phyloP scores from a whole-genome alignment of 257 asterid genomes.

The Solanum dulcamara region DNA sequence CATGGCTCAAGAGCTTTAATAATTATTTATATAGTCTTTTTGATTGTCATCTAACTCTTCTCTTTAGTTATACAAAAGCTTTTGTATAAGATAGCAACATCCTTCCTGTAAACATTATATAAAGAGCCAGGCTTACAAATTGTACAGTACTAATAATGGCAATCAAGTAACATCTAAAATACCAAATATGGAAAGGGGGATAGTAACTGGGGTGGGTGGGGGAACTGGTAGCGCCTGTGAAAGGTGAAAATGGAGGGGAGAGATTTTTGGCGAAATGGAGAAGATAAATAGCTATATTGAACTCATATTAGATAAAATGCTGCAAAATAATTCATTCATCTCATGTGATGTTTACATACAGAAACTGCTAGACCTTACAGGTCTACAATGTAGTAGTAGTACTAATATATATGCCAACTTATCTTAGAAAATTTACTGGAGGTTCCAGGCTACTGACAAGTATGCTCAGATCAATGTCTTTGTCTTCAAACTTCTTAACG shows the following conservation, averaged over 20 bases:
- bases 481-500: conserved; percentile 91
- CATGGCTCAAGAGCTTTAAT: not conserved
- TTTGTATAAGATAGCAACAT: no score
- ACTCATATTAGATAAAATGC: not conserved
- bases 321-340: not conserved
- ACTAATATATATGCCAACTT: not conserved
- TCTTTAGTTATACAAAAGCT: no score
- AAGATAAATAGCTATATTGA: not conserved
- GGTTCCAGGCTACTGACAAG: conserved; percentile 79
- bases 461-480: conserved; percentile 78
- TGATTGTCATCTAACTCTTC: no score
- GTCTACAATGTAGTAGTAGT: not conserved
- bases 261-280: no score
- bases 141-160: not conserved
- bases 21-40: no score
- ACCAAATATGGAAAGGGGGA: not conserved
- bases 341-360: not conserved
- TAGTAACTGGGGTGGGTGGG: not conserved
- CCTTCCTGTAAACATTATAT: no score
- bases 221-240: not conserved
- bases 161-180: not conserved
- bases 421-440: conserved; percentile 67
- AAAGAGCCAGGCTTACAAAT: not conserved
- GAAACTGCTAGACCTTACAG: not conserved
- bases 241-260: not conserved